Evolutionary conservation across 2,329 filamentous ascomycete genomes (phyloP).

Genomic region (Apiospora kogelbergensis): DNA sequence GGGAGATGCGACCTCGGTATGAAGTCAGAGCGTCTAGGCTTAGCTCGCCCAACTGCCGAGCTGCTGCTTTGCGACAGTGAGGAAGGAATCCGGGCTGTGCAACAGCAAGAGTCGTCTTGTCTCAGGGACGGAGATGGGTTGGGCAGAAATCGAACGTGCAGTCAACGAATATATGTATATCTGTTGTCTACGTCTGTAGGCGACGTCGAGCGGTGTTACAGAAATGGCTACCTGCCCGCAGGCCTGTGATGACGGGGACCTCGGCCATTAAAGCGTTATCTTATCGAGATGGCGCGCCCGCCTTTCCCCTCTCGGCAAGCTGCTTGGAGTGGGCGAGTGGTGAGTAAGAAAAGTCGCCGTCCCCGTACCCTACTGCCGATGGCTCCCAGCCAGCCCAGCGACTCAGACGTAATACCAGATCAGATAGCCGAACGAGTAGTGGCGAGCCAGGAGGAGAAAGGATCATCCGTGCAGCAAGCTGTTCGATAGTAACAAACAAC

Average conservation of each 20-base stretch:
- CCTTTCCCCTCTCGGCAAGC: not conserved
- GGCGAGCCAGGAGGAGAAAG: not conserved
- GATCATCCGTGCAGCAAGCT: too few species aligned
- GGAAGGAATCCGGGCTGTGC: not conserved
- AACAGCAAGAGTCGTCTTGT: not conserved
- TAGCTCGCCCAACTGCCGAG: not conserved
- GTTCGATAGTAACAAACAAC: too few species aligned
- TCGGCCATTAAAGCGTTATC: slow-evolving; percentile 1
- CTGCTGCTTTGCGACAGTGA: not conserved
- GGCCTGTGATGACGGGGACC: not conserved
- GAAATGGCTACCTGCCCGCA: not conserved
- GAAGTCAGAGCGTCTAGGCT: not conserved
- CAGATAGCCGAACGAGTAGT: slow-evolving; percentile 4
- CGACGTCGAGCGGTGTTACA: not conserved
- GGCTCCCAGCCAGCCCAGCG: not conserved
- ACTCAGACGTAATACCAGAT: slow-evolving; percentile 1
- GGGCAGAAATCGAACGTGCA: not conserved
- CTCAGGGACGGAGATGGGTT: not conserved
- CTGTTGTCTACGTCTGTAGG: not conserved
- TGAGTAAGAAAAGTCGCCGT: not conserved
- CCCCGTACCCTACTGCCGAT: not conserved
- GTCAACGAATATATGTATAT: not conserved
- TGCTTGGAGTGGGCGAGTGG: not conserved
- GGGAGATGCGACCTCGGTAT: slow-evolving; percentile 4
- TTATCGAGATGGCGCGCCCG: not conserved